These are phyloP conservation scores for Corinectria fuckeliana DNA, from an alignment of 2,329 filamentous ascomycete genomes.

Conservation along the genomic window DNA sequence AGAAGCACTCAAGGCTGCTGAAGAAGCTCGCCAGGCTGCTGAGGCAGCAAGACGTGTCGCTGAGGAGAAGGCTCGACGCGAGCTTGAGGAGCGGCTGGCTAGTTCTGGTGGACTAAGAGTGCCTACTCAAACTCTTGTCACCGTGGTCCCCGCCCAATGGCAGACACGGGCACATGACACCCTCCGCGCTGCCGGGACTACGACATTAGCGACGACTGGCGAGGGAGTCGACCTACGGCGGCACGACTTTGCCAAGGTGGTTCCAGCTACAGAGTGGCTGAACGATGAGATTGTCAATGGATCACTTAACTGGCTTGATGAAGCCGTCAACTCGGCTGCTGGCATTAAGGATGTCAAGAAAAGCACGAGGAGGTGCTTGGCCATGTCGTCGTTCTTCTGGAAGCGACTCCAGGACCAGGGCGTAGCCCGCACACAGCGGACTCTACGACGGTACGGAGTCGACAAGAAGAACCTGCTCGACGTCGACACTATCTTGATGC, in stretches of 20 bases:
- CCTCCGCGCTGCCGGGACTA: conserved; percentile 42
- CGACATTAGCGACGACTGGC: conserved; percentile 52
- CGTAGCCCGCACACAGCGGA: conserved; percentile 56
- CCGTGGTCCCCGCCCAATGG: conserved; percentile 40
- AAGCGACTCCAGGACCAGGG: conserved; percentile 57
- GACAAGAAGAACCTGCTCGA: conserved; percentile 66
- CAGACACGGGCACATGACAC: conserved; percentile 37
- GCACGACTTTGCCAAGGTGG: conserved; percentile 70
- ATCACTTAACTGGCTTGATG: conserved; percentile 66
- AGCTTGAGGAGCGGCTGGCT: conserved; percentile 40
- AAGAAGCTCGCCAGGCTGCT: conserved; percentile 36
- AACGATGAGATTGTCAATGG: conserved; percentile 80
- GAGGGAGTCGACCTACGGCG: conserved; percentile 57
- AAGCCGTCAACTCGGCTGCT: conserved; percentile 61
- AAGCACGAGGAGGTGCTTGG: conserved; percentile 63
- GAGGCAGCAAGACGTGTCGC: conserved; percentile 34
- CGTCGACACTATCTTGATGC: conserved; percentile 73
- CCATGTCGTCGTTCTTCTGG: conserved; percentile 72
- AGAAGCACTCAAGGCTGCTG: conserved; percentile 30
- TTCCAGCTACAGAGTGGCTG: conserved; percentile 67
- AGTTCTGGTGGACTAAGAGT: conserved; percentile 41
- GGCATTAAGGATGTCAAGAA: conserved; percentile 57
- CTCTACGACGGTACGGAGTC: conserved; percentile 63
- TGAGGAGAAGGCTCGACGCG: conserved; percentile 33
- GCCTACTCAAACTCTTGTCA: conserved; percentile 38